Conservation (phyloP, 2,329 filamentous ascomycete genomes). For the Alternaria rosae region DNA sequence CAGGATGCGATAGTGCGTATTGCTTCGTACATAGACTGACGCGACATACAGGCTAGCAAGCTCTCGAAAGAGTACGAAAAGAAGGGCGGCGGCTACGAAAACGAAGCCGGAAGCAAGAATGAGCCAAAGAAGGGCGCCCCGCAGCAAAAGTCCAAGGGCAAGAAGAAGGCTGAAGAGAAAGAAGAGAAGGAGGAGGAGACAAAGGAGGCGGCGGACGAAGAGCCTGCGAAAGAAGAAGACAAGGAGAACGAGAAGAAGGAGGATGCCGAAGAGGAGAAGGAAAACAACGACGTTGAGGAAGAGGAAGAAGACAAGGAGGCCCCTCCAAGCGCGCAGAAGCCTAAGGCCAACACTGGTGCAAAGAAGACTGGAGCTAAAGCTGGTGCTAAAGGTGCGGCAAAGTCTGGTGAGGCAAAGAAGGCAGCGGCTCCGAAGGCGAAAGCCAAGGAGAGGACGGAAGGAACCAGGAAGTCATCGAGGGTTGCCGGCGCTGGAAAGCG, state of each 20-base stretch:
- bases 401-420: slow-evolving; percentile 14
- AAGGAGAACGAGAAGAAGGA: slow-evolving; percentile 20
- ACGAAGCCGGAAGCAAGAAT: slow-evolving; percentile 53
- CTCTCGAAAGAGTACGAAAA: slow-evolving; percentile 55
- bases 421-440: slow-evolving; percentile 11
- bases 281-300: slow-evolving; percentile 8
- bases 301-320: slow-evolving; percentile 21
- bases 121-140: slow-evolving; percentile 54
- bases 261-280: slow-evolving; percentile 2
- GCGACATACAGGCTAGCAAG: slow-evolving; percentile 46
- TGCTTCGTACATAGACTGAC: not conserved
- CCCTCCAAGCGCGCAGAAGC: slow-evolving; percentile 30
- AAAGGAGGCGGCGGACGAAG: not conserved
- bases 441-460: slow-evolving; percentile 27
- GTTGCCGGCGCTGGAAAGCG: slow-evolving; percentile 32
- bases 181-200: slow-evolving; percentile 18
- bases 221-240: not conserved
- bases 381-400: slow-evolving; percentile 22
- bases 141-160: slow-evolving; percentile 29
- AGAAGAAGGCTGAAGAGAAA: slow-evolving; percentile 18
- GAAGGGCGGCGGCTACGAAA: slow-evolving; percentile 52
- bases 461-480: slow-evolving; percentile 27
- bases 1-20: not conserved
- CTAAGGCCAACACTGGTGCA: slow-evolving; percentile 27
- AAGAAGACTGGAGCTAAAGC: slow-evolving; percentile 26